These are phyloP conservation scores for Neospora caninum DNA, from an alignment of 169 alveolate genomes.

Conservation along the genomic window DNA sequence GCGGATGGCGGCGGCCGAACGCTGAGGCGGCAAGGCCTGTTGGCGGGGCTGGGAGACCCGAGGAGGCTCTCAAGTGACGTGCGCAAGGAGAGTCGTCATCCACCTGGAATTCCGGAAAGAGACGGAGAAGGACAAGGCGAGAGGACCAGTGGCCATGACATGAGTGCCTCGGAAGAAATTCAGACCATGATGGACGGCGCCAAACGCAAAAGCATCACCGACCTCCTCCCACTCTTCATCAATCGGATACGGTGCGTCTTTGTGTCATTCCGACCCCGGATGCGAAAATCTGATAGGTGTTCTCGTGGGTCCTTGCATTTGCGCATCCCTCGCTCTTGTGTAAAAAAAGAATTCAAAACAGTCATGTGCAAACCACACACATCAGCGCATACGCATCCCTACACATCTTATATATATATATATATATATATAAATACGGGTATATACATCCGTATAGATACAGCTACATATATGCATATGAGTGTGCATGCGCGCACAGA, in stretches of 20 bases:
- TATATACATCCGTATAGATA: not conserved
- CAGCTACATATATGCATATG: not conserved
- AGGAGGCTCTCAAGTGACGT: not conserved
- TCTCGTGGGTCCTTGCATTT: no score
- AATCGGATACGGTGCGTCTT: slow-evolving; percentile 35
- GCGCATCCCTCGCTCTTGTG: no score
- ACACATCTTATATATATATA: not conserved
- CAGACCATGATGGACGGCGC: not conserved
- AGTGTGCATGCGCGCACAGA: no score
- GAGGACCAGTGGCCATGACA: not conserved
- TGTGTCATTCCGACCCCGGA: no score
- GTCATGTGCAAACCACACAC: no score
- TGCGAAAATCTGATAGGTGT: no score
- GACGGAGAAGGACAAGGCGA: not conserved
- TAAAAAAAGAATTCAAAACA: no score
- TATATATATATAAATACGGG: not conserved
- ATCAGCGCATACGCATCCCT: no score
- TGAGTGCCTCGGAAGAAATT: not conserved
- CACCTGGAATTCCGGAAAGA: no score
- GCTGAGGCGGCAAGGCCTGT: not conserved
- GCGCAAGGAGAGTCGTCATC: not conserved
- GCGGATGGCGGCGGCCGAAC: not conserved
- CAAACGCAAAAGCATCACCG: not conserved
- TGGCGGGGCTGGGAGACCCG: not conserved
- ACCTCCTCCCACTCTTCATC: slow-evolving; percentile 48